Evolutionary conservation across 1,139 yeast species (phyloP).

Genomic region (Meyerozyma sp.): DNA sequence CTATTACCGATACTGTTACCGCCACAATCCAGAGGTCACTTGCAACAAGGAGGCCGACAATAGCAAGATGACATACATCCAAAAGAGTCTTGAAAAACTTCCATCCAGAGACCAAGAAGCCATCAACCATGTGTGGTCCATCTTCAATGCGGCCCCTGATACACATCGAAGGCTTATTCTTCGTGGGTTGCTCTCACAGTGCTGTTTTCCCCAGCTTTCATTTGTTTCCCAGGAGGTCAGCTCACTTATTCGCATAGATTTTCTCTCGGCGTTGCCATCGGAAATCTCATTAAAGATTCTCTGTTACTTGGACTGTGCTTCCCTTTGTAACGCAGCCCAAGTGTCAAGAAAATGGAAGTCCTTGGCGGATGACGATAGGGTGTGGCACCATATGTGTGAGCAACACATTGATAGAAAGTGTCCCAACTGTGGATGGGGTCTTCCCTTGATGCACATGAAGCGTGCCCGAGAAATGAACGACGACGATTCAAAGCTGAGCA

Average conservation of each 20-base stretch:
- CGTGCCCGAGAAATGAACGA: slow-evolving; percentile 51
- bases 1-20: slow-evolving; percentile 69
- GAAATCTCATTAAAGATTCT: slow-evolving; percentile 81
- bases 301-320: slow-evolving; percentile 85
- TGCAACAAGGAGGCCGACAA: slow-evolving; percentile 72
- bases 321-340: slow-evolving; percentile 89
- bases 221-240: slow-evolving; percentile 76
- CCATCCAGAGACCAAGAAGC: slow-evolving; percentile 65
- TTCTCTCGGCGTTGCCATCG: slow-evolving; percentile 75
- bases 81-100: slow-evolving; percentile 51
- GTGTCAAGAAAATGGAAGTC: slow-evolving; percentile 83
- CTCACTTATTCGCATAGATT: slow-evolving; percentile 79
- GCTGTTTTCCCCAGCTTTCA: slow-evolving; percentile 93
- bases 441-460: slow-evolving; percentile 84
- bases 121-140: slow-evolving; percentile 71
- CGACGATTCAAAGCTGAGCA: slow-evolving; percentile 21
- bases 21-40: slow-evolving; percentile 83
- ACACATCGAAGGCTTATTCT: slow-evolving; percentile 69
- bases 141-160: slow-evolving; percentile 67
- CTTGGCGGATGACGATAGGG: slow-evolving; percentile 91
- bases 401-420: slow-evolving; percentile 97
- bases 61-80: slow-evolving; percentile 56
- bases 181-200: slow-evolving; percentile 79
- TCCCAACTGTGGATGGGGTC: slow-evolving; percentile 98
- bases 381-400: slow-evolving; percentile 98